Evolutionary conservation across 306 rosid genomes (phyloP), one percentile per base, ranked within the genome.

Genomic region (Cucumis hystrix): DNA sequence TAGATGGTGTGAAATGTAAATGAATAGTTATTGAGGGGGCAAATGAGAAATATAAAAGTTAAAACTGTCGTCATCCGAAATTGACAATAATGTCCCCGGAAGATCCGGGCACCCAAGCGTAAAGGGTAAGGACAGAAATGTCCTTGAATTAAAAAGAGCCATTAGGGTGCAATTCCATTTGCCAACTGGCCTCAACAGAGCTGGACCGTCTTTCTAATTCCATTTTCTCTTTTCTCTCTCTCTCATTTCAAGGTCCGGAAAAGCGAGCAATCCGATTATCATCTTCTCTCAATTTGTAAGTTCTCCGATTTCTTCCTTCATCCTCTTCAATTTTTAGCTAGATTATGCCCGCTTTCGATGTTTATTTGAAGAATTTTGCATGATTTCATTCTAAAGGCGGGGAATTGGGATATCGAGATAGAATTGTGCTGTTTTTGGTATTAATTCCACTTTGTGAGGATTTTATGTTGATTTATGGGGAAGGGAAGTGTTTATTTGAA

Each of bases 251-350:
- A 37, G 77, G 62, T 72, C 47, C 77, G 60, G 10, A 7, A 51
- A 72, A 25, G 23, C 61, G 45, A 72, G 45, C 25, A 72, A 72
- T 72, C 77, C 5, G 80, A 77, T 37, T 10, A 60, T 62, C 73
- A 47, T 64, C 80, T 49, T 51, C 67, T 6, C 43, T 33, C 51
- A 77, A 45, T 77, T 62, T 51, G 80, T 77, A 77, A 77, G 80
- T 77, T 77, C 25, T 62, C 25, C 49, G 58, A 43, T 49, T 62
- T 28, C 20, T 75, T 75, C 77, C 55, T 25, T 28, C 23, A 71
- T 71, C 59, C 4, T 10, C 17, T 72, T 25, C 5, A 8, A 4
- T 51, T 72, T 72, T 72, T 45, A 72, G 61, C 77, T 52, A 9
- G 77, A 51, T 72, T 51, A 8, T 25, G 59, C 17, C 12, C 60